A percentile compares a stretch with the other conserved stretches of the same genome.
phyloP scores from a whole-genome alignment of 495 filamentous ascomycete species.

The Neurospora cerealis region DNA sequence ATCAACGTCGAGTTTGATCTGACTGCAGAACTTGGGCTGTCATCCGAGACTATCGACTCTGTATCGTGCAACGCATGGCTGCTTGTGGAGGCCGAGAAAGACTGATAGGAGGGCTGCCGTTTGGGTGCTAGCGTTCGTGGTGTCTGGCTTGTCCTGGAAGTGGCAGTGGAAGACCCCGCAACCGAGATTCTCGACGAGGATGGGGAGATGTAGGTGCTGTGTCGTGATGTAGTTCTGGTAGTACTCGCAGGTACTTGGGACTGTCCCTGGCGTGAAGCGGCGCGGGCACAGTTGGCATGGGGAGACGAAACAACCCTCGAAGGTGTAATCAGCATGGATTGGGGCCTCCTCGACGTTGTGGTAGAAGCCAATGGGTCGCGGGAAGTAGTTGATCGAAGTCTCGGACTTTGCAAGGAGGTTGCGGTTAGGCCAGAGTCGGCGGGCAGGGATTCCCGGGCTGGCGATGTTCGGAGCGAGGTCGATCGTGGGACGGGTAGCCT shows the following conservation, averaged over 20 bases:
- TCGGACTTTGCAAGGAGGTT: constrained; percentile 24
- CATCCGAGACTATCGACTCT: background rate
- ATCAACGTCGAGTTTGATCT: background rate
- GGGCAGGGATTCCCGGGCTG: constrained; percentile 20
- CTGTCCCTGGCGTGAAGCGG: background rate
- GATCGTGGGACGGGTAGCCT: constrained; percentile 22
- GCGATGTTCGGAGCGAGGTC: constrained; percentile 17
- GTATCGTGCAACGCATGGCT: background rate
- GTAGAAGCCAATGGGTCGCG: constrained; percentile 28
- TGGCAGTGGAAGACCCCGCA: background rate
- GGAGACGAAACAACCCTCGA: constrained; percentile 17
- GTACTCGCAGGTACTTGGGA: background rate
- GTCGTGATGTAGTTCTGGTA: background rate
- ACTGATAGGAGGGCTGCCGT: background rate
- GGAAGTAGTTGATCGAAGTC: constrained; percentile 31
- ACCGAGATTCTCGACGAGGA: background rate
- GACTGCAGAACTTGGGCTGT: background rate
- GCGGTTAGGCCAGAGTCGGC: background rate
- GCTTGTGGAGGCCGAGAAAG: background rate
- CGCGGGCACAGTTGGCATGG: constrained; percentile 2
- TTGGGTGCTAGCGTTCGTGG: background rate
- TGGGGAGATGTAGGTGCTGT: background rate
- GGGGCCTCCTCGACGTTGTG: constrained; percentile 4
- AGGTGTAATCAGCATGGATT: background rate
- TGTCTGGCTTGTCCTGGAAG: background rate